phyloP scores from a whole-genome alignment of 192 early-diverging fungal genomes.

The Umbelopsis ramanniana region DNA sequence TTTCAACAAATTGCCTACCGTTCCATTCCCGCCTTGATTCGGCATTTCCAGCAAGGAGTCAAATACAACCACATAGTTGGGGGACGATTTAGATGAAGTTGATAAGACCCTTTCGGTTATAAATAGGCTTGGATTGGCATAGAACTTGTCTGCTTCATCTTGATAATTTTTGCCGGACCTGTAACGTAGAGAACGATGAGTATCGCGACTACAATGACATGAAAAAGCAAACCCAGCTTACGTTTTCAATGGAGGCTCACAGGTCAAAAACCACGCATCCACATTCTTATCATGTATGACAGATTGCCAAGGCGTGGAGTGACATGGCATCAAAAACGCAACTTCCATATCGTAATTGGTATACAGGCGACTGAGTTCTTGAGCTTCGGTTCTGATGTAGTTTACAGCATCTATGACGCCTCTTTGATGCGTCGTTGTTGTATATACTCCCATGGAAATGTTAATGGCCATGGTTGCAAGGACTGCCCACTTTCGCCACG shows the following conservation, averaged over 20 bases:
- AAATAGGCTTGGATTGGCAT: slow-evolving; percentile 58
- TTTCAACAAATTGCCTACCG: slow-evolving; percentile 1
- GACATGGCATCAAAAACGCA: slow-evolving; percentile 94
- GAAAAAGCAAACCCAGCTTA: slow-evolving; percentile 32
- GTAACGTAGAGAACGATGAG: neutral
- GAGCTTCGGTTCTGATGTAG: slow-evolving; percentile 63
- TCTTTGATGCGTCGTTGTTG: slow-evolving; percentile 82
- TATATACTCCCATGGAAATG: slow-evolving; percentile 70
- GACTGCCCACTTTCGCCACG: slow-evolving; percentile 22
- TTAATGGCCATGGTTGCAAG: slow-evolving; percentile 68
- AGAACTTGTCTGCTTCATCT: slow-evolving; percentile 85
- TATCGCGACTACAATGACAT: neutral
- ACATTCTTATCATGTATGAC: slow-evolving; percentile 68
- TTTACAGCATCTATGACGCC: slow-evolving; percentile 89
- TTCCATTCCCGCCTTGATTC: neutral
- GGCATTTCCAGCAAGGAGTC: slow-evolving; percentile 52
- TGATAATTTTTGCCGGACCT: slow-evolving; percentile 36
- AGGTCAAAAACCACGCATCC: slow-evolving; percentile 86
- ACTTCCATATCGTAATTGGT: slow-evolving; percentile 43
- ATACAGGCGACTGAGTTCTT: neutral
- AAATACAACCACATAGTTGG: slow-evolving; percentile 82
- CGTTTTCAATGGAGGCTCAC: slow-evolving; percentile 82
- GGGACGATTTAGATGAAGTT: neutral
- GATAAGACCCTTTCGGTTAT: neutral
- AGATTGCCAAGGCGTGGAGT: slow-evolving; percentile 95